Percentiles rank a stretch among this genome's conserved stretches.
phyloP scores from a whole-genome alignment of 2,329 filamentous ascomycete genomes.

The Cadophora sp. region DNA sequence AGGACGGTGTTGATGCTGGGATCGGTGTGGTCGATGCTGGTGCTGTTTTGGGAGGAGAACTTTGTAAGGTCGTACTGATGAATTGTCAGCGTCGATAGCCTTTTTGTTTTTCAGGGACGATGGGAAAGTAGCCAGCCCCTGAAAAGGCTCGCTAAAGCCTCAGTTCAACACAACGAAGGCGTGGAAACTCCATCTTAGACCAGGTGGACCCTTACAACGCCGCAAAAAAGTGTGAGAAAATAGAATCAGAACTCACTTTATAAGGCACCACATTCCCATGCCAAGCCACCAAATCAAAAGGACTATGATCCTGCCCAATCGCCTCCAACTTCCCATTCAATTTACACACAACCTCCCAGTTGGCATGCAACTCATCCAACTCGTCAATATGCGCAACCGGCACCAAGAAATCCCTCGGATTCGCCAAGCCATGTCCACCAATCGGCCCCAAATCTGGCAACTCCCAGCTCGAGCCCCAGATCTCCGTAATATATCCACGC shows the following conservation, averaged over 20 bases:
- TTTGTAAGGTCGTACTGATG: slow-evolving; percentile 68
- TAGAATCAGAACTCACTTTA: slow-evolving; percentile 53
- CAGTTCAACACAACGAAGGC: too few relatives aligned
- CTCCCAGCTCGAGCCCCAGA: slow-evolving; percentile 67
- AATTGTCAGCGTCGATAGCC: too few relatives aligned
- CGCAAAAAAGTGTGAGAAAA: slow-evolving; percentile 29
- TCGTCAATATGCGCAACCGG: slow-evolving; percentile 59
- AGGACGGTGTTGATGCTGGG: slow-evolving; percentile 70
- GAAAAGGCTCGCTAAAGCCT: too few relatives aligned
- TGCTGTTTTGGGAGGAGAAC: slow-evolving; percentile 64
- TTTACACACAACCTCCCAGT: slow-evolving; percentile 64
- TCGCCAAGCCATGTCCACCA: slow-evolving; percentile 68
- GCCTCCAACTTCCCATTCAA: slow-evolving; percentile 69
- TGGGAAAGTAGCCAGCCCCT: too few relatives aligned
- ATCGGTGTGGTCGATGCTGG: slow-evolving; percentile 68
- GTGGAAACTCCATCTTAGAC: too few relatives aligned
- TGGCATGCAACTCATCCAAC: slow-evolving; percentile 57
- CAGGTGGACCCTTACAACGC: too few relatives aligned
- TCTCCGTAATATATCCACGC: slow-evolving; percentile 68
- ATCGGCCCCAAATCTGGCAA: slow-evolving; percentile 70
- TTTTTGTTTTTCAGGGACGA: too few relatives aligned
- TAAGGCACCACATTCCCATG: slow-evolving; percentile 74
- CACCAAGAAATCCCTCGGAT: slow-evolving; percentile 67
- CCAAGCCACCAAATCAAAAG: slow-evolving; percentile 81
- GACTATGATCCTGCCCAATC: slow-evolving; percentile 70